Base-by-base conservation (phyloP, 2,329 filamentous ascomycete genomes). In the Dendrostoma leiphaemia region DNA sequence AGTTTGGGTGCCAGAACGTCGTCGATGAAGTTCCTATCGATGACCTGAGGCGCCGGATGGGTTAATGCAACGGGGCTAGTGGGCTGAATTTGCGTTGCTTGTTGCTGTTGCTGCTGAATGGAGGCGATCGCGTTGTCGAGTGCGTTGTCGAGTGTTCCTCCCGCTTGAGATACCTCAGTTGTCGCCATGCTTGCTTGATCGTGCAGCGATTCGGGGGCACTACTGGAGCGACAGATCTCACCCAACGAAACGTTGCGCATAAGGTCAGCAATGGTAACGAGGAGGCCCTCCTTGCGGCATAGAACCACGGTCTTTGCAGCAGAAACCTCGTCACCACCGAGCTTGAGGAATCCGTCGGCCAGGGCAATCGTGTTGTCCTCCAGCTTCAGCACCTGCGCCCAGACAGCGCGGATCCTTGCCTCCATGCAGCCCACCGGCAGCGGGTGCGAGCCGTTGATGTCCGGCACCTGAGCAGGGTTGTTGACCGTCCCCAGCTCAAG, bases 371-470 rank as follows among this genome's bases (percentile, higher is more conserved):
- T 65, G 1, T 63, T 61, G n/a, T 71, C 67, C 1, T 73, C 65
- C 0, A 75, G 58, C 0, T 64, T 65, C 0, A 82, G 66, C 0
- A 78, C 71, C 1, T 65, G 60, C 0, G 78, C 73, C 78, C 79
- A 81, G 53, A 81, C 68, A 3, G 64, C 61, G 8, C 77, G 68
- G 72, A 82, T 76, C 6, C 65, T 64, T 57, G 77, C 73, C 61
- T 81, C 79, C 1, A 71, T 69, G 4, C 72, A 66, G 0, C 78
- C 80, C 29, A 80, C 52, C 0, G 78, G 78, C 1, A 80, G 65
- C 0, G 77, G 75, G 48, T 77, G 79, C 34, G 72, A 62, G 12
- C 63, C 70, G 21, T 46, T 41, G 32, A 61, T 64, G n/a, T 60
- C 64, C 53, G 68, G 69, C 5, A 71, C 65, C 49, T 72, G 69